phyloP scores from a whole-genome alignment of 768 basidiomycete species.

The Collybiopsis luxurians region DNA sequence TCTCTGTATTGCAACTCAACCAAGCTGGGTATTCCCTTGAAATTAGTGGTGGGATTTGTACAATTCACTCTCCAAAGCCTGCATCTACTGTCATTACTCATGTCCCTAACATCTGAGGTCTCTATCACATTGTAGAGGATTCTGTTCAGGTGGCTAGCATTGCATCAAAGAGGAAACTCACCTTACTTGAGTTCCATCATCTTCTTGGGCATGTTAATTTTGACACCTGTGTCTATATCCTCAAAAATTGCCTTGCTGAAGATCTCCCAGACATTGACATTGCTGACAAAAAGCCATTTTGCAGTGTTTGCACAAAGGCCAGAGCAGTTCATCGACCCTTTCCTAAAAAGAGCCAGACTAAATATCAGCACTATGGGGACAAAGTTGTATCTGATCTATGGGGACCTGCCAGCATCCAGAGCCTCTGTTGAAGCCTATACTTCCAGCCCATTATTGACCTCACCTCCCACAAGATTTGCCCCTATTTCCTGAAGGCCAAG shows the following conservation, averaged over 20 bases:
- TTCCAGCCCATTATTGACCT: too few species aligned
- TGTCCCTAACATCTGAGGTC: slow-evolving; percentile 20
- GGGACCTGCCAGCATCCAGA: slow-evolving; percentile 21
- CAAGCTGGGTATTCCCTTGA: slow-evolving; percentile 10
- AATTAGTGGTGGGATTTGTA: slow-evolving; percentile 12
- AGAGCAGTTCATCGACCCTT: slow-evolving; percentile 22
- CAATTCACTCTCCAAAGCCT: slow-evolving; percentile 10
- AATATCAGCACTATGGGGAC: slow-evolving; percentile 13
- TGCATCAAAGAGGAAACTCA: not conserved
- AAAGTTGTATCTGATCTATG: slow-evolving; percentile 21
- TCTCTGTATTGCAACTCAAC: slow-evolving; percentile 17
- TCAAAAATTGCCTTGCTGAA: too few species aligned
- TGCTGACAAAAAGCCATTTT: slow-evolving; percentile 15
- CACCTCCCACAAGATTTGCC: slow-evolving; percentile 11
- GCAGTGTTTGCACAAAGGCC: slow-evolving; percentile 21
- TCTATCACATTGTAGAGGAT: slow-evolving; percentile 18
- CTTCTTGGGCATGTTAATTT: slow-evolving; percentile 25
- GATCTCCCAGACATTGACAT: slow-evolving; percentile 20
- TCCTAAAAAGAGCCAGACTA: slow-evolving; percentile 15
- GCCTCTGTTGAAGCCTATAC: slow-evolving; percentile 15
- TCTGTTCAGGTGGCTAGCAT: not conserved
- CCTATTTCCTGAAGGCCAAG: slow-evolving; percentile 16
- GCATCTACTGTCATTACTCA: slow-evolving; percentile 12
- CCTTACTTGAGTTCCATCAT: slow-evolving; percentile 19
- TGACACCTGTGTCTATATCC: slow-evolving; percentile 13